Base-by-base conservation (phyloP, 225 moss, liverwort and hornwort species). In the Pseudoscleropodium purum region DNA sequence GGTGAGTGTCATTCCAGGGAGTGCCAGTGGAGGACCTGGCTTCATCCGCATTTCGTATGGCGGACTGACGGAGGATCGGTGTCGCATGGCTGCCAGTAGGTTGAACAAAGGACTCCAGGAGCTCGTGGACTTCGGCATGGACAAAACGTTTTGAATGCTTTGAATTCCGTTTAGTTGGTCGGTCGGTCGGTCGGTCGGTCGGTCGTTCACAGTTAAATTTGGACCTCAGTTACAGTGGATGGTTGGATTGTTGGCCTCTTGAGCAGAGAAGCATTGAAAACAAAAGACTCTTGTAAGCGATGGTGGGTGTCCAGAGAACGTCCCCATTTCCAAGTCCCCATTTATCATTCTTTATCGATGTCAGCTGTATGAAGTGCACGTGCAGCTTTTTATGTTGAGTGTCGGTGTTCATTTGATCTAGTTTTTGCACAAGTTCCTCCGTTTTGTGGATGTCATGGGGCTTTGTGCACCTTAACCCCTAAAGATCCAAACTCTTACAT, bases 1-100 rank as follows among this genome's bases (percentile, higher is more conserved):
- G 12, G 95, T 99, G n/a, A 89, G 92, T 85, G 99, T 99, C 27
- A 99, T 99, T 84, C 99, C 99, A 7, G 97, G 99, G 34, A 97
- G 97, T 88, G 97, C 99, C n/a, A 96, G 97, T 84, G 97, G 99
- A 12, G 97, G 96, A 15, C 93, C 89, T 31, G 97, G 97, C 3
- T 97, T 94, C 88, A 94, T 99, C 43, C 94, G 97, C 63, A 93
- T 99, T 13, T 95, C 97, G 41, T 97, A 94, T 66, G 97, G 99
- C 27, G 97, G 97, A 7, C 89, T 99, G 41, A 94, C 96, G 33
- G 91, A 92, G 88, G 90, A 85, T 14, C 91, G 69, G 11, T 99
- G 97, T 75, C 88, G 86, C 61, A 5, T 90, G 80, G 99, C 95
- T 26, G 97, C 97, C 69, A 64, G 37, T 11, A 91, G 97, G 16